Percentiles rank a stretch among this genome's conserved stretches.
phyloP scores from a whole-genome alignment of 2,329 filamentous ascomycete genomes.

The Xenosphaeropsis pyriputrescens region DNA sequence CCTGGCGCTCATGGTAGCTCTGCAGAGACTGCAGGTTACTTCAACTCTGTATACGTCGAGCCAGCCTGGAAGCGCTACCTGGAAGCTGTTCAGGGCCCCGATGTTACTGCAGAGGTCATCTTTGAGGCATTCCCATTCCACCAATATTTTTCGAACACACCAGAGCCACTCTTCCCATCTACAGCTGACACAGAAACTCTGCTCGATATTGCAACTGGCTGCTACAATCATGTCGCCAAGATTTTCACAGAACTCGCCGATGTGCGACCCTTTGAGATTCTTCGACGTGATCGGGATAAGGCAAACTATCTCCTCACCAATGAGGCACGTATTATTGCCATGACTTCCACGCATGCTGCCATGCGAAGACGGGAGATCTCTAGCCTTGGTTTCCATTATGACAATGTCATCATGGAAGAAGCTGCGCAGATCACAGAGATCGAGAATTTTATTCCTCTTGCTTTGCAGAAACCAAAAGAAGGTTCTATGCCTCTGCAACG shows the following conservation, averaged over 20 bases:
- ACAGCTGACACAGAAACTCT: constrained; percentile 49
- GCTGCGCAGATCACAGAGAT: constrained; percentile 96
- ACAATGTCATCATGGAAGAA: constrained; percentile 97
- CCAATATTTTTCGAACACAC: constrained; percentile 72
- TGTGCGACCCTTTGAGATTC: constrained; percentile 86
- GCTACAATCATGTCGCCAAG: constrained; percentile 75
- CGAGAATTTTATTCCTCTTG: constrained; percentile 88
- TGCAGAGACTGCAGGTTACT: constrained; percentile 93
- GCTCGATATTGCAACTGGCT: constrained; percentile 67
- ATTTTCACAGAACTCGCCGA: constrained; percentile 89
- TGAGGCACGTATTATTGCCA: constrained; percentile 93
- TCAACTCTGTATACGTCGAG: constrained; percentile 81
- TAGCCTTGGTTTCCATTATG: constrained; percentile 85
- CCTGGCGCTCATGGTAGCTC: constrained; percentile 92
- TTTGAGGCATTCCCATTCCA: constrained; percentile 74
- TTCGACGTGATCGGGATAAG: constrained; percentile 79
- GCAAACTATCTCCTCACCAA: constrained; percentile 91
- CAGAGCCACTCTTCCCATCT: constrained; percentile 68
- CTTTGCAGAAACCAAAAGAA: constrained; percentile 69
- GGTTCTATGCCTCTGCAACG: constrained; percentile 68
- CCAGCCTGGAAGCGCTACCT: constrained; percentile 82
- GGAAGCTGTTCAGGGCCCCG: constrained; percentile 42
- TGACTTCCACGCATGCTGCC: constrained; percentile 96
- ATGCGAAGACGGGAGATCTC: constrained; percentile 89
- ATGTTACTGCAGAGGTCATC: constrained; percentile 44